Conservation (phyloP, 139 green algal species). For the Volvox reticuliferus region DNA sequence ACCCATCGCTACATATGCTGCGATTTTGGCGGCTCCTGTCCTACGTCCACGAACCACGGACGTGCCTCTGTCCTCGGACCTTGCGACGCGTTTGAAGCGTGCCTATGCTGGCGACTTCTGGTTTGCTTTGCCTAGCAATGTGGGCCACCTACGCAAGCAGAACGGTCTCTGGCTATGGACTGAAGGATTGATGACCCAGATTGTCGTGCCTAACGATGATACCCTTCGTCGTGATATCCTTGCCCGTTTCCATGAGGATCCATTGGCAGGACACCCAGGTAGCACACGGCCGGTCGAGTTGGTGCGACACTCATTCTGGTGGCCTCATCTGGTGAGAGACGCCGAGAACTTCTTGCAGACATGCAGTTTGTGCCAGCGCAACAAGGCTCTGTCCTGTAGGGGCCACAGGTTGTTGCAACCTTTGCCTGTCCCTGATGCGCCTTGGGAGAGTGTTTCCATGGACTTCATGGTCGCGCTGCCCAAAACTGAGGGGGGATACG, state of each 20-base stretch:
- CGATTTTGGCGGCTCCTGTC: neutral
- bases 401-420: neutral
- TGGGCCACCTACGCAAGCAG: neutral
- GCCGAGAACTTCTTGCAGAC: slow-evolving; percentile 21
- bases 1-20: neutral
- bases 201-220: slow-evolving; percentile 6
- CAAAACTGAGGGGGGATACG: slow-evolving; percentile 27
- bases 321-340: neutral
- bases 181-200: neutral
- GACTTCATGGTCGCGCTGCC: neutral
- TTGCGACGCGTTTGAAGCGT: neutral
- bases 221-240: neutral
- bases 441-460: slow-evolving; percentile 2
- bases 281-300: neutral
- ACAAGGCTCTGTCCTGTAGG: neutral
- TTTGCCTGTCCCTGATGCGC: neutral
- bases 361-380: slow-evolving; percentile 47
- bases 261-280: slow-evolving; percentile 14
- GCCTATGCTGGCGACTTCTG: neutral
- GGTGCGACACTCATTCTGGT: slow-evolving; percentile 41
- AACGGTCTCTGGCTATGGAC: neutral
- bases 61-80: neutral
- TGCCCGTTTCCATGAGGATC: neutral
- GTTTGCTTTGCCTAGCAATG: neutral
- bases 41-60: neutral